phyloP scores from a whole-genome alignment of 2,329 filamentous ascomycete genomes.

The Pyrenophora teres region DNA sequence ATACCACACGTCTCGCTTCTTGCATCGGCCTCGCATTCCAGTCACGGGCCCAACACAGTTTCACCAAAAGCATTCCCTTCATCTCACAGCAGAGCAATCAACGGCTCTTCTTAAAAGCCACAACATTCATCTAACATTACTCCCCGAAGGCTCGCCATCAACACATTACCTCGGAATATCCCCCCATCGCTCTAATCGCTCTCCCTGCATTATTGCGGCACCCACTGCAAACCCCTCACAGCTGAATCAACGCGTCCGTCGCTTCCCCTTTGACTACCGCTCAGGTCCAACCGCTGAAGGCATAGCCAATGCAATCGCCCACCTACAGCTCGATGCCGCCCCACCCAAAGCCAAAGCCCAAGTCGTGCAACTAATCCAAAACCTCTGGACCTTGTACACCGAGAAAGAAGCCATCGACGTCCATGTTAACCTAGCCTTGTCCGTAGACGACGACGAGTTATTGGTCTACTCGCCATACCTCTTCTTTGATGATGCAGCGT shows the following conservation, averaged over 20 bases:
- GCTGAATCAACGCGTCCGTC: conserved; percentile 53
- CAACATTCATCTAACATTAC: conserved; percentile 54
- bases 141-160: conserved; percentile 30
- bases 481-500: conserved; percentile 73
- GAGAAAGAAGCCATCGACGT: conserved; percentile 69
- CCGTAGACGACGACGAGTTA: conserved; percentile 47
- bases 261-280: conserved; percentile 67
- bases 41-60: conserved; percentile 1
- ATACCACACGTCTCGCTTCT: conserved; percentile 46
- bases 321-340: conserved; percentile 59
- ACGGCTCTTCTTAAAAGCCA: conserved; percentile 61
- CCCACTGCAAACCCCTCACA: conserved; percentile 53
- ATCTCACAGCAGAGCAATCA: conserved; percentile 60
- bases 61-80: conserved; percentile 57
- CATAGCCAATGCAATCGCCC: conserved; percentile 52
- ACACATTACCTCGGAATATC: conserved; percentile 65
- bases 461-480: conserved; percentile 61
- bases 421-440: conserved; percentile 55
- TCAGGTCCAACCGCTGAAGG: conserved; percentile 47
- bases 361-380: conserved; percentile 57
- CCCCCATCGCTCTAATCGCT: conserved; percentile 65
- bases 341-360: conserved; percentile 52
- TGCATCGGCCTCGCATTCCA: conserved; percentile 19
- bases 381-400: conserved; percentile 64
- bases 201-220: conserved; percentile 68